Evolutionary conservation across 2,329 filamentous ascomycete genomes (phyloP).

Genomic region (Tricladium varicosporioides): DNA sequence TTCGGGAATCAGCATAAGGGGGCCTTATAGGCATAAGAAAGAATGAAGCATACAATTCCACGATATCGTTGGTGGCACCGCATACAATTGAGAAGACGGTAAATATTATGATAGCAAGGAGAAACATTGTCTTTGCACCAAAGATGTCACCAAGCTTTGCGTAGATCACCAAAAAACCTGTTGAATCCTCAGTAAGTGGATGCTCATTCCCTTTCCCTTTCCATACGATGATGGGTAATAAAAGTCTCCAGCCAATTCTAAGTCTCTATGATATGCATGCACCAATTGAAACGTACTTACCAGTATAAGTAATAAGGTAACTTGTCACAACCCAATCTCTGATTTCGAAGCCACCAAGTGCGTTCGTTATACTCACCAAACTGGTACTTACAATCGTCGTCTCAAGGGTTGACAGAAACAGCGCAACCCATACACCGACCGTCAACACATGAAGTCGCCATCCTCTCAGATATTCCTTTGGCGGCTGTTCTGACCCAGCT

Average conservation of each 20-base stretch:
- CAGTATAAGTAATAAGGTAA: conserved; percentile 18
- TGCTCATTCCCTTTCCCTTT: too few species aligned
- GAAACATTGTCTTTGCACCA: conserved; percentile 10
- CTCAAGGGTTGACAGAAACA: conserved; percentile 18
- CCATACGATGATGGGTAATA: too few species aligned
- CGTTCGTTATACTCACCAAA: conserved; percentile 13
- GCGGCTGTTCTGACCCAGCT: too few species aligned
- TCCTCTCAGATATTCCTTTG: too few species aligned
- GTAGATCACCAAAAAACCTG: conserved; percentile 19
- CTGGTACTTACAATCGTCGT: conserved; percentile 18
- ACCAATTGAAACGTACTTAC: not conserved
- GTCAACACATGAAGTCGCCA: too few species aligned
- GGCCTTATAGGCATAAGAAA: not conserved
- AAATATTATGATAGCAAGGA: conserved; percentile 9
- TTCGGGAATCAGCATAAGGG: not conserved
- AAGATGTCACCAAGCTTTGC: conserved; percentile 21
- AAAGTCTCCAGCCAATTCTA: too few species aligned
- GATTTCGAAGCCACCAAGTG: conserved; percentile 9
- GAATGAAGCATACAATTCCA: conserved; percentile 5
- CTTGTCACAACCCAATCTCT: conserved; percentile 15
- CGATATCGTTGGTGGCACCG: conserved; percentile 6
- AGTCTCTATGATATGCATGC: too few species aligned
- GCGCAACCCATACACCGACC: too few species aligned
- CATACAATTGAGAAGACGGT: conserved; percentile 12
- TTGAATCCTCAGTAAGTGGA: not conserved